A percentile compares a stretch with the other conserved stretches of the same genome.
Evolutionary conservation across 805 yeast species (phyloP).

Genomic region (Sugiyamaella chiloensis): DNA sequence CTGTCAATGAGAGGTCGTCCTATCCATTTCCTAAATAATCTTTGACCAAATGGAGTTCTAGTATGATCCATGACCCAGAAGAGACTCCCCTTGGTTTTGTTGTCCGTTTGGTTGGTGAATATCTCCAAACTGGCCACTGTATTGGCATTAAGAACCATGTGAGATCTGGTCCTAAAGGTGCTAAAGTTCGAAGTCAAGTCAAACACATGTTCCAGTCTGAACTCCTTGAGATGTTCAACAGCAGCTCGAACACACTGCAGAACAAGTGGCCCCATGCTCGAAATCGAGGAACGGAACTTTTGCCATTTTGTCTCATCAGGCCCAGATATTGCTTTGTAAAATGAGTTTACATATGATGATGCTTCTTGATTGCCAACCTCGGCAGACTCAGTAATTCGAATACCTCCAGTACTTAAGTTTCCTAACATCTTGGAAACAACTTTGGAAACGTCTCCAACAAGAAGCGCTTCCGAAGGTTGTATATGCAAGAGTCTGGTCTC

Average conservation of each 20-base stretch:
- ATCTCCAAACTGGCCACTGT: conserved; percentile 73
- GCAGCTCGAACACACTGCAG: not conserved
- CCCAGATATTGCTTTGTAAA: conserved; percentile 4
- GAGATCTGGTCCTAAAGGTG: conserved; percentile 46
- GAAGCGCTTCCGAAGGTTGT: conserved; percentile 71
- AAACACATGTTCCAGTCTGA: conserved; percentile 57
- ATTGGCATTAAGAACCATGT: conserved; percentile 58
- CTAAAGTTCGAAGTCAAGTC: conserved; percentile 48
- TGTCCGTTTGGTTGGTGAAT: conserved; percentile 60
- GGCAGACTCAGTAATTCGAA: conserved; percentile 6
- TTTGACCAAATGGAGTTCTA: conserved; percentile 67
- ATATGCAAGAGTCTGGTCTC: conserved; percentile 73
- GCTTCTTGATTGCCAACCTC: not conserved
- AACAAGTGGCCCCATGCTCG: not conserved
- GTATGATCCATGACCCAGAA: conserved; percentile 82
- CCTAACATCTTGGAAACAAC: conserved; percentile 31
- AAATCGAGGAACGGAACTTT: not conserved
- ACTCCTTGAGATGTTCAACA: conserved; percentile 57
- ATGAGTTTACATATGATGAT: conserved; percentile 4
- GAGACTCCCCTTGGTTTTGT: conserved; percentile 60
- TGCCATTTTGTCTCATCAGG: not conserved
- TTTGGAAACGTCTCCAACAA: conserved; percentile 41
- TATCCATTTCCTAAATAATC: conserved; percentile 71
- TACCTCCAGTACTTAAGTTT: conserved; percentile 4
- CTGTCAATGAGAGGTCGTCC: conserved; percentile 61